Base-by-base conservation (phyloP, 192 early-diverging fungal genomes). In the Lobosporangium transversale region DNA sequence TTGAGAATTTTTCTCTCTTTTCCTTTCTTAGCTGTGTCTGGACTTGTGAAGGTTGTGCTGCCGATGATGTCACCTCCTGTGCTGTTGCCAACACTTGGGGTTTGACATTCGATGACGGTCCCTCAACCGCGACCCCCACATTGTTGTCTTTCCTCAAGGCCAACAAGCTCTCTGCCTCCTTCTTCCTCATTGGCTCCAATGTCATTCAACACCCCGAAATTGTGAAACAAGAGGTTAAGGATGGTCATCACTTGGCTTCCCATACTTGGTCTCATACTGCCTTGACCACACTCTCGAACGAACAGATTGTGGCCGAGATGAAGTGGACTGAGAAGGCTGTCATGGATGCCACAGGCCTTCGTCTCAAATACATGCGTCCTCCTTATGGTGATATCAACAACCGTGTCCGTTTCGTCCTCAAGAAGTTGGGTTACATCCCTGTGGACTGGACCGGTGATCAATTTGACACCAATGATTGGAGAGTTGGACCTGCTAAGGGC, bases 351-450 rank as follows among this genome's bases (percentile, higher is more conserved):
- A 85, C 83, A 51, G 89, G 89, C 29, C 54, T 85, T 21, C 52
- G 80, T 18, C 87, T 90, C 21, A 80, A 79, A 53, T 87, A 82
- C 64, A 87, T 86, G 75, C 82, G 90, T 74, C 85, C 89, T 8
- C 89, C 89, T 9, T 89, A 74, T 73, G 86, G 86, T 49, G 91
- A 94, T 56, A 81, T 90, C 58, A 91, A 93, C 71, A 88, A 93
- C 75, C 88, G 91, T 68, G 86, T 93, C 29, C 87, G 92, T 23
- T 80, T 76, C 62, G 89, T 94, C 52, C 78, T 84, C 29, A 54
- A 70, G 40, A 85, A 92, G 63, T 62, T 94, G 70, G 90, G 75
- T 31, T 82, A 82, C 47, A 82, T 58, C 47, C 33, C 66, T 35
- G 62, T 79, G 24, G 67, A 79, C 26, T 82, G 81, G 81, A 79